Evolutionary conservation across 139 green algal genomes (phyloP), one percentile per base, ranked within the genome.

Genomic region (Chlamydomonas schloesseri): DNA sequence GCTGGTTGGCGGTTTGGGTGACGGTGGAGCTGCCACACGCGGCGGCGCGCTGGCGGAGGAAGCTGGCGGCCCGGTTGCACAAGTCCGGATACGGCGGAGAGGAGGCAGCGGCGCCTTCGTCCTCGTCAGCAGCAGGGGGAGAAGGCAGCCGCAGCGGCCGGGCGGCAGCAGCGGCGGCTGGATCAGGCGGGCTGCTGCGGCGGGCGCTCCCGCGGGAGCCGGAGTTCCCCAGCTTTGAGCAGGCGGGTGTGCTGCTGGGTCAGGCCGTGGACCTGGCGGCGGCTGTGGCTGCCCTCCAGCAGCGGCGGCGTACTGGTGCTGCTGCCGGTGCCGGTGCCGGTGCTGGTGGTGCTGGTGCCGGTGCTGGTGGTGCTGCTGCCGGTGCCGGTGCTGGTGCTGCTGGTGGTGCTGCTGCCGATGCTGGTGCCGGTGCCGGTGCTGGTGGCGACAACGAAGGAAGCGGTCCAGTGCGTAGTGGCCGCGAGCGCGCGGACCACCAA

Each of bases 171-270:
- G 42, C 42, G 42, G 42, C 42, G 10, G 55, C 8, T n/a, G 73
- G 73, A 2, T 8, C n/a, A 6, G 73, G n/a, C 2, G 53, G 3
- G 3, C 50, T 53, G 20, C 53, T 68, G 73, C 18, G 17, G 31
- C 13, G 34, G 2, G 53, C 73, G 53, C 73, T 69, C 53, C 53
- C 73, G 0, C 50, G 53, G n/a, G 73, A 81, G 73, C 73, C 73
- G n/a, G 73, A 81, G 73, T 81, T 53, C 50, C 73, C 73, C 73
- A 81, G 50, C 20, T 81, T 69, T 31, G 73, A 81, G 53, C 73
- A 81, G 50, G 73, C 53, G 9, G 73, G n/a, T 4, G 18, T 68
- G 31, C 73, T 81, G 73, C 73, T 81, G 50, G 11, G 33, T 18
- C 73, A 53, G 50, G 73, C 73, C 0, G 73, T 68, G 23, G 50